A percentile compares a stretch with the other conserved stretches of the same genome.
Conservation (phyloP, 257 asterid genomes). For the Solanum appendiculatum region DNA sequence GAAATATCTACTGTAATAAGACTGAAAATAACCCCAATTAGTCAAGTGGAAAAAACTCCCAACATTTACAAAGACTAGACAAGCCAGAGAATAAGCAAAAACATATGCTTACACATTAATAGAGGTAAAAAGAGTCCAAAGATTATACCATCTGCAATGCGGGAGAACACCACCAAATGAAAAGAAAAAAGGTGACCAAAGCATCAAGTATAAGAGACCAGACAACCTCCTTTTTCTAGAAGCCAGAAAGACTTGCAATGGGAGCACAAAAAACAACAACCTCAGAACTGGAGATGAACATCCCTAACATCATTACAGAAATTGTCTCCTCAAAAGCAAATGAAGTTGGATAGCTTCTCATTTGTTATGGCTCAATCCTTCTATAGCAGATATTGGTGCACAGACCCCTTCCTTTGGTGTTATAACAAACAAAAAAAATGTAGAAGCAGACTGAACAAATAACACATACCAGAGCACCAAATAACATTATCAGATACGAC, state of each 20-base stretch:
- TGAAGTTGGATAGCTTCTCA: neutral
- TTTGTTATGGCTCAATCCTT: neutral
- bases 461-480: neutral
- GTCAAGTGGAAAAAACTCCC: neutral
- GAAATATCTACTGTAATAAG: no score
- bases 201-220: neutral
- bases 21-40: neutral
- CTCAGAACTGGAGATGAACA: neutral
- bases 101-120: neutral
- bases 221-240: neutral
- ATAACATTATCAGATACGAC: neutral
- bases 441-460: neutral
- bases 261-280: neutral
- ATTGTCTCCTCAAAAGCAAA: neutral
- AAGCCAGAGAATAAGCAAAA: neutral
- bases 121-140: neutral
- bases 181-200: no score
- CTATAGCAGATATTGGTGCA: neutral
- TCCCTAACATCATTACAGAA: neutral
- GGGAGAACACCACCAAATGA: neutral
- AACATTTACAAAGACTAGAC: neutral
- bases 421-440: neutral
- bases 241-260: neutral
- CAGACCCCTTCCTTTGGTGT: neutral
- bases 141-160: neutral